Evolutionary conservation across 1,139 yeast genomes (phyloP).

Genomic region (Kodamaea anthophila): DNA sequence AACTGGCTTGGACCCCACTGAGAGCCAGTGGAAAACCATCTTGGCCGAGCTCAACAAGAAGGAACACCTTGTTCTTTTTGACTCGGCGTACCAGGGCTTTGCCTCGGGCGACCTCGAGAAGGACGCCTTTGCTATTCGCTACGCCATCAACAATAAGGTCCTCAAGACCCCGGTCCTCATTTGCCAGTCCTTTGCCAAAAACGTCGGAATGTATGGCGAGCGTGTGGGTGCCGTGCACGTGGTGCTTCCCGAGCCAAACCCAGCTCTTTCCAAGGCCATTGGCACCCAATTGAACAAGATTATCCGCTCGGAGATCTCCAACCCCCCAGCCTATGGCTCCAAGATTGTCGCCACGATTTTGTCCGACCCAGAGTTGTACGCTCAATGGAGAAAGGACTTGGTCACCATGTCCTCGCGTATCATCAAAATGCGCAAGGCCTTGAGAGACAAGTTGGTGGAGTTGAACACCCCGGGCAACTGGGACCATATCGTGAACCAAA

Average conservation of each 20-base stretch:
- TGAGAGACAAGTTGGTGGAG: conserved; percentile 53
- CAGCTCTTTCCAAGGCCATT: conserved; percentile 42
- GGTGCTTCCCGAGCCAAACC: conserved; percentile 43
- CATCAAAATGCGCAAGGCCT: conserved; percentile 62
- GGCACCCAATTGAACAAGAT: conserved; percentile 72
- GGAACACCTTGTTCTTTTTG: conserved; percentile 39
- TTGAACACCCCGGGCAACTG: conserved; percentile 83
- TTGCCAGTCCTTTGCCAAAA: conserved; percentile 97
- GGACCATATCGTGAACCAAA: conserved; percentile 88
- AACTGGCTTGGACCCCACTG: conserved; percentile 45
- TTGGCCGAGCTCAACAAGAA: conserved; percentile 42
- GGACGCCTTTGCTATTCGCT: conserved; percentile 85
- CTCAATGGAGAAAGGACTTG: conserved; percentile 84
- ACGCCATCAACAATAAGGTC: conserved; percentile 54
- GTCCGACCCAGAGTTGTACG: conserved; percentile 54
- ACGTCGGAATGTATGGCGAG: conserved; percentile 97
- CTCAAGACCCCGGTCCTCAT: conserved; percentile 51
- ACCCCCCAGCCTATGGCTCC: conserved; percentile 96
- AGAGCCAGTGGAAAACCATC: conserved; percentile 35
- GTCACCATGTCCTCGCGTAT: conserved; percentile 86
- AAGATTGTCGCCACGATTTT: conserved; percentile 80
- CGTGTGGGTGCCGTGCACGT: conserved; percentile 91
- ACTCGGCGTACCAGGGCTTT: conserved; percentile 53
- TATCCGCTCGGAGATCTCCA: conserved; percentile 81
- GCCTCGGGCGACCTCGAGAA: conserved; percentile 81